These are phyloP conservation scores for Phytopythium chamaehyphon DNA, from an alignment of 352 stramenopile genomes.

Conservation along the genomic window DNA sequence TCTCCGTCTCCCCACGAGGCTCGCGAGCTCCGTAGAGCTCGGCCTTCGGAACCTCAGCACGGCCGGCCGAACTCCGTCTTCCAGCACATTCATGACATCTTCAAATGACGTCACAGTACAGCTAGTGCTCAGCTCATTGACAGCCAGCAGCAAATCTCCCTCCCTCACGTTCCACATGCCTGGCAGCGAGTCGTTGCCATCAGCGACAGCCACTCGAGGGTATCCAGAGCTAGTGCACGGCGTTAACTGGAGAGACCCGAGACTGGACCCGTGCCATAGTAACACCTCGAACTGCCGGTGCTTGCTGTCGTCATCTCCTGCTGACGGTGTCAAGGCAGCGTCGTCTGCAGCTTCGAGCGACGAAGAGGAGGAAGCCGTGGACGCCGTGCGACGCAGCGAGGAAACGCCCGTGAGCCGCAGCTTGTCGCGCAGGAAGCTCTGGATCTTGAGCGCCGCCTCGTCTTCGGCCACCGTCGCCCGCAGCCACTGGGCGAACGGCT, in stretches of 20 bases:
- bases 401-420: conserved; percentile 12
- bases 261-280: conserved; percentile 52
- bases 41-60: conserved; percentile 61
- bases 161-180: conserved; percentile 64
- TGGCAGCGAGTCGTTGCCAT: conserved; percentile 57
- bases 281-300: conserved; percentile 53
- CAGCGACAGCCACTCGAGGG: conserved; percentile 42
- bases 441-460: conserved; percentile 30
- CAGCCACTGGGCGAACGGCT: conserved; percentile 32
- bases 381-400: conserved; percentile 21
- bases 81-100: conserved; percentile 46
- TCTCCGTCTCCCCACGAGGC: neutral
- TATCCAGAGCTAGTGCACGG: conserved; percentile 44
- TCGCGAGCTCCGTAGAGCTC: conserved; percentile 31
- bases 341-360: conserved; percentile 14
- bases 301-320: conserved; percentile 30
- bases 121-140: conserved; percentile 51
- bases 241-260: conserved; percentile 41
- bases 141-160: conserved; percentile 54
- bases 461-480: conserved; percentile 20
- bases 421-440: conserved; percentile 31
- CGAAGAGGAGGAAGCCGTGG: conserved; percentile 20
- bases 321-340: conserved; percentile 5
- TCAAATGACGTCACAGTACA: conserved; percentile 35
- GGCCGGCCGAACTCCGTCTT: conserved; percentile 53